phyloP scores from a whole-genome alignment of 192 early-diverging fungal species.

The Entomortierella chlamydospora region DNA sequence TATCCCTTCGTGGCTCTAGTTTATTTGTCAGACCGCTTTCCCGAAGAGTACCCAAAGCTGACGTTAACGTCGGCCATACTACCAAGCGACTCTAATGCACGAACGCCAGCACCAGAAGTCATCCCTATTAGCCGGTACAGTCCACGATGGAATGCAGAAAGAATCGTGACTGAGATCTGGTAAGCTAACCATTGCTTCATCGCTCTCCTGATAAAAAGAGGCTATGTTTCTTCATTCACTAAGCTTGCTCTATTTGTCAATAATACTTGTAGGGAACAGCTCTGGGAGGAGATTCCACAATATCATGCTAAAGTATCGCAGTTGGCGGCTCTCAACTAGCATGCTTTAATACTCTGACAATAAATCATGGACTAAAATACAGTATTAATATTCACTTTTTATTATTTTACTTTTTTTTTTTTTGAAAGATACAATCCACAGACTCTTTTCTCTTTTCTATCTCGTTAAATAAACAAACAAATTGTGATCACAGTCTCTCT shows the following conservation, averaged over 20 bases:
- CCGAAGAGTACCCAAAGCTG: slow-evolving; percentile 34
- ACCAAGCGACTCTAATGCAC: neutral
- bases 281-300: slow-evolving; percentile 33
- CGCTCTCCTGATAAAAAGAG: neutral
- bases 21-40: slow-evolving; percentile 27
- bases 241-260: neutral
- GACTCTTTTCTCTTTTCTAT: too few relatives aligned
- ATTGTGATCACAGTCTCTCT: neutral
- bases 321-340: neutral
- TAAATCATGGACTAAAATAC: too few relatives aligned
- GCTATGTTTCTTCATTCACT: too few relatives aligned
- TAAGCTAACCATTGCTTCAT: slow-evolving; percentile 2
- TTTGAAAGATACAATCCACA: too few relatives aligned
- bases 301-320: slow-evolving; percentile 16
- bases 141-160: slow-evolving; percentile 33
- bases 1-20: slow-evolving; percentile 2
- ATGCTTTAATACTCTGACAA: too few relatives aligned
- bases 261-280: slow-evolving; percentile 25
- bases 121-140: slow-evolving; percentile 30
- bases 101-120: slow-evolving; percentile 15
- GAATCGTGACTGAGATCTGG: slow-evolving; percentile 36
- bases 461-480: too few relatives aligned
- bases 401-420: too few relatives aligned
- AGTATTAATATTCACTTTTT: too few relatives aligned
- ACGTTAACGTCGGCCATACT: slow-evolving; percentile 21